A percentile compares a stretch with the other conserved stretches of the same genome.
phyloP scores from a whole-genome alignment of 2,329 filamentous ascomycete species.

The Hypoxylon sp. region DNA sequence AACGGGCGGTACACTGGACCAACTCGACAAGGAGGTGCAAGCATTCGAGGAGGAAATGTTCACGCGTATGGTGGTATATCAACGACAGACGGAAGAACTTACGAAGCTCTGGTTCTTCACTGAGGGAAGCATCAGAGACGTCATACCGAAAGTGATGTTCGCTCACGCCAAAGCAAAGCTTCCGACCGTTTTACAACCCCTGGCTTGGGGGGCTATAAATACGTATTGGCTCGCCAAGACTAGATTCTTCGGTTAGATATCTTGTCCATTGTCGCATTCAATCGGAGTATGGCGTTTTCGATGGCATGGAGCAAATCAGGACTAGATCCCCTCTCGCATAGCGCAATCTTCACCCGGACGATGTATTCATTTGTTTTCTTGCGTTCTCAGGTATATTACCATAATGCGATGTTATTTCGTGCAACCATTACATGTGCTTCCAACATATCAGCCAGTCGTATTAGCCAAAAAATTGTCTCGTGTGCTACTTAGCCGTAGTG shows the following conservation, averaged over 20 bases:
- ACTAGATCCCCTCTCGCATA: constrained; percentile 14
- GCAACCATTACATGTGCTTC: constrained; percentile 5
- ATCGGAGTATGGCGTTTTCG: constrained; percentile 19
- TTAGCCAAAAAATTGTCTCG: constrained; percentile 21
- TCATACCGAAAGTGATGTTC: constrained; percentile 41
- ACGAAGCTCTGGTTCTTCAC: constrained; percentile 65
- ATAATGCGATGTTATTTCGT: constrained; percentile 11
- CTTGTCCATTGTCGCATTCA: constrained; percentile 1
- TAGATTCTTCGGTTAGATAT: constrained; percentile 17
- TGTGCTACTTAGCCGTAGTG: constrained; percentile 13
- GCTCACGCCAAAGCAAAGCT: constrained; percentile 30
- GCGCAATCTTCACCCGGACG: constrained; percentile 9
- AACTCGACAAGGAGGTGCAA: constrained; percentile 55
- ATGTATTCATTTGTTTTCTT: constrained; percentile 12
- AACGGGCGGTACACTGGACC: constrained; percentile 42
- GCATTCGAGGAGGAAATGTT: constrained; percentile 60
- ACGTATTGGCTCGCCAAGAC: constrained; percentile 43
- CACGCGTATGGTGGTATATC: constrained; percentile 56
- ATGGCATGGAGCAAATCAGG: constrained; percentile 2
- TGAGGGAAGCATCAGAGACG: constrained; percentile 37
- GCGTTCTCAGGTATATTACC: constrained; percentile 5
- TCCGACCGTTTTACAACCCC: constrained; percentile 32
- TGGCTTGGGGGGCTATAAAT: constrained; percentile 35
- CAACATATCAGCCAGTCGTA: constrained; percentile 1
- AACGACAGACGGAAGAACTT: constrained; percentile 61